Conservation (phyloP, 2,329 filamentous ascomycete species). For the Ascochyta koolunga region DNA sequence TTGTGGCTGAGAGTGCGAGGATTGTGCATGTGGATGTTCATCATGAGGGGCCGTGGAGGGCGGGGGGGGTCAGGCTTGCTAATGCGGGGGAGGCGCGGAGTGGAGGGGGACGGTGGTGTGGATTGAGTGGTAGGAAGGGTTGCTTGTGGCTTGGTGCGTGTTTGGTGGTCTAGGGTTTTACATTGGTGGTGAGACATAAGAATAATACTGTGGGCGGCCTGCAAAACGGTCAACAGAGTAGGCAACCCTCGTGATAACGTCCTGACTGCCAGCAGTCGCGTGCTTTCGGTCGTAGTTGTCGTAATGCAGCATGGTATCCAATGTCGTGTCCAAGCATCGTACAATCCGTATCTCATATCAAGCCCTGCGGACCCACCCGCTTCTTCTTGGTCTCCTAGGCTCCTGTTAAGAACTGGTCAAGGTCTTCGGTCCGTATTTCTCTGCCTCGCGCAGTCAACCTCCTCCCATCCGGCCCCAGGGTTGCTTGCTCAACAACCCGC, state of each 20-base stretch:
- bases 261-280: conserved; percentile 15
- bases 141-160: too few relatives aligned
- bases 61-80: conserved; percentile 27
- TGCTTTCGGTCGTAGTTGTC: conserved; percentile 8
- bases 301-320: conserved; percentile 14
- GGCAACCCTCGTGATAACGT: conserved; percentile 5
- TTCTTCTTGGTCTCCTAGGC: not conserved
- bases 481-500: conserved; percentile 16
- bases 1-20: conserved; percentile 30
- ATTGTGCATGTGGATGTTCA: conserved; percentile 30
- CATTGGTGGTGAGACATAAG: conserved; percentile 9
- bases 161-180: not conserved
- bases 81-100: conserved; percentile 24
- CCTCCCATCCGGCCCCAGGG: not conserved
- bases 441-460: not conserved
- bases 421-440: conserved; percentile 9
- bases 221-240: conserved; percentile 7
- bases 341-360: not conserved
- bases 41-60: conserved; percentile 22
- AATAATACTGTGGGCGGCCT: conserved; percentile 15
- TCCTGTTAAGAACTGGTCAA: conserved; percentile 16
- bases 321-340: conserved; percentile 4
- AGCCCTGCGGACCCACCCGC: not conserved
- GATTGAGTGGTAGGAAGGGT: not conserved
- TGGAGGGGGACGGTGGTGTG: conserved; percentile 22